Base-by-base conservation (phyloP, 805 yeast species). In the Yarrowia sp. region DNA sequence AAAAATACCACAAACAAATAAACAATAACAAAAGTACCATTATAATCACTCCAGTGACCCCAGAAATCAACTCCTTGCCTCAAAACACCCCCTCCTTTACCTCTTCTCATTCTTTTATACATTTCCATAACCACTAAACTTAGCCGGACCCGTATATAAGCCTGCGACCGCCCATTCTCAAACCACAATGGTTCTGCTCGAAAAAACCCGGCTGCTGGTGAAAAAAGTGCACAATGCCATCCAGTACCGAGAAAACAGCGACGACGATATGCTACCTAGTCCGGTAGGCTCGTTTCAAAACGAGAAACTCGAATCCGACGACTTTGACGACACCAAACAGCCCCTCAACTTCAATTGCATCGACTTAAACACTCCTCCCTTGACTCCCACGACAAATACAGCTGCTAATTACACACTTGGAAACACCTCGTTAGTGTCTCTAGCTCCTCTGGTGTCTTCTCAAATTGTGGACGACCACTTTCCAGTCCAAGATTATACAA, bases 181-280 rank as follows among this genome's bases (percentile, higher is more conserved):
- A 3, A 8, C 33, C 4, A 9, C 41, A 35, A 48, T 48, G 55
- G 41, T 35, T n/a, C 55, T 48, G 41, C 18, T 48, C 55, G 41
- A 48, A 18, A 48, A 48, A 35, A 48, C 55, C 41, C 55, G 55
- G 14, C 41, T 11, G 41, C 41, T 48, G 55, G 55, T 48, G 41
- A 48, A 35, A 35, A 48, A 48, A 35, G 55, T 48, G 13, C 55
- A 48, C 55, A 48, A 48, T 48, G 55, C 55, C 11, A 35, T 48
- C 15, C 55, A 48, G 15, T 17, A 13, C 32, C 41, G 55, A 48
- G 55, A 48, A 15, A n/a, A 13, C 41, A 48, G 41, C 53, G 53
- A 48, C 14, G 55, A 48, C 41, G 55, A 48, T 1, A 17, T 48
- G 6, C 39, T 33, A 28, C 28, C 53, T 11, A 47, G 15, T 33